Percentiles rank a stretch among this genome's conserved stretches.
phyloP scores from a whole-genome alignment of 2,329 filamentous ascomycete species.

The Cladophialophora yegresii region DNA sequence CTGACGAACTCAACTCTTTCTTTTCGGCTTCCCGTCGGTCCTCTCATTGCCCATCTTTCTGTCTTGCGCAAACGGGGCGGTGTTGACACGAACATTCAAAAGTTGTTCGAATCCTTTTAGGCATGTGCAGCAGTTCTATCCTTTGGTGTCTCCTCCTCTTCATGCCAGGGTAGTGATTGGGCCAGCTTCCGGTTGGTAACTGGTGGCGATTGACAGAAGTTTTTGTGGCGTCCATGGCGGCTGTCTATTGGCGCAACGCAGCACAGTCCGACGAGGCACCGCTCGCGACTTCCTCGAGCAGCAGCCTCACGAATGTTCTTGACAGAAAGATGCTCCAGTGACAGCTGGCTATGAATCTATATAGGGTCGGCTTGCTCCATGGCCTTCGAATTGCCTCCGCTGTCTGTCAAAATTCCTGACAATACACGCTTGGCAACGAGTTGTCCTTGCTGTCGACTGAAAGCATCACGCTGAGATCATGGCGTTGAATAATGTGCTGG shows the following conservation, averaged over 20 bases:
- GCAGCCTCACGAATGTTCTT: background rate
- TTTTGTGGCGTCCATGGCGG: conserved; percentile 11
- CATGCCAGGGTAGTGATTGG: background rate
- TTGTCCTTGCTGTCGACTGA: background rate
- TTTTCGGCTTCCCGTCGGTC: background rate
- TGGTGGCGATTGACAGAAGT: conserved; percentile 1
- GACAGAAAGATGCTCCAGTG: background rate
- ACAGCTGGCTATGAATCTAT: background rate
- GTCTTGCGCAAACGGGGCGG: background rate
- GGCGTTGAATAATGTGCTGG: background rate
- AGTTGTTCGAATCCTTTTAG: background rate
- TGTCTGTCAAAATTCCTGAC: background rate
- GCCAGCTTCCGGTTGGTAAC: too few species aligned
- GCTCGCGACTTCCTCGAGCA: background rate
- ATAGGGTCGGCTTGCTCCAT: background rate
- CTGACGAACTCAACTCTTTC: background rate
- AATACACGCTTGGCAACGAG: background rate
- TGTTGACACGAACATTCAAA: background rate
- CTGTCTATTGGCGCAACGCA: background rate
- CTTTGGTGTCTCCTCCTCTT: background rate
- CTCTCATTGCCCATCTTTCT: background rate
- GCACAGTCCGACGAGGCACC: background rate
- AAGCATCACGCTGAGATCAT: background rate
- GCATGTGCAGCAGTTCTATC: background rate
- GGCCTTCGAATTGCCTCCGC: background rate